A percentile compares a stretch with the other conserved stretches of the same genome.
These are phyloP conservation scores for Hirsutella thompsonii DNA, from an alignment of 2,329 filamentous ascomycete species.

Conservation along the genomic window DNA sequence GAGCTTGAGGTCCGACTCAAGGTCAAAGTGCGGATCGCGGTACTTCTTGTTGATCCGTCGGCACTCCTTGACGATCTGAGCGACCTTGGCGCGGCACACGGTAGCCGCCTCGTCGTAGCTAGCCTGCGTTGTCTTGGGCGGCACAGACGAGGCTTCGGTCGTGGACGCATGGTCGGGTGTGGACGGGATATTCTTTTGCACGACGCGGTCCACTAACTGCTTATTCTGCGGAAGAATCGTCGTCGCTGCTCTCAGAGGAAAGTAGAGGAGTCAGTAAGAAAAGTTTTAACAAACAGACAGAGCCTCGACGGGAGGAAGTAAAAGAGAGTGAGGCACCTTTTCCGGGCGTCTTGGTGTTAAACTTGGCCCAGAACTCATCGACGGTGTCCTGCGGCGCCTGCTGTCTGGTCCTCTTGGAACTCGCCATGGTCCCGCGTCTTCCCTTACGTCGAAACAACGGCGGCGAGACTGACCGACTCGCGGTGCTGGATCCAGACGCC, in stretches of 20 bases:
- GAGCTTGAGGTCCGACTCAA: slow-evolving; percentile 62
- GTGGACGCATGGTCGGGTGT: background rate
- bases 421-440: background rate
- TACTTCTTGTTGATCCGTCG: slow-evolving; percentile 74
- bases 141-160: background rate
- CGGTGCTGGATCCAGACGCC: background rate
- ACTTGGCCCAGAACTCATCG: slow-evolving; percentile 62
- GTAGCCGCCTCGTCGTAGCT: slow-evolving; percentile 63
- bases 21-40: slow-evolving; percentile 74
- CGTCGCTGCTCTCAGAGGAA: too few species aligned
- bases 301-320: too few species aligned
- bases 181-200: slow-evolving; percentile 24
- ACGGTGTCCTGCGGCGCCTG: slow-evolving; percentile 55
- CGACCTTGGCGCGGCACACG: slow-evolving; percentile 53
- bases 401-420: slow-evolving; percentile 22
- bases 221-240: slow-evolving; percentile 57
- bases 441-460: background rate
- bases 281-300: too few species aligned
- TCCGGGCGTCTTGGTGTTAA: slow-evolving; percentile 56
- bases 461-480: background rate
- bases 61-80: slow-evolving; percentile 52
- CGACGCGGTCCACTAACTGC: slow-evolving; percentile 43
- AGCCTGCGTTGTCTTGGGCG: slow-evolving; percentile 36
- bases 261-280: too few species aligned
- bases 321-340: slow-evolving; percentile 39